Conservation (phyloP, 2,329 filamentous ascomycete species). For the Penicillium sp. region DNA sequence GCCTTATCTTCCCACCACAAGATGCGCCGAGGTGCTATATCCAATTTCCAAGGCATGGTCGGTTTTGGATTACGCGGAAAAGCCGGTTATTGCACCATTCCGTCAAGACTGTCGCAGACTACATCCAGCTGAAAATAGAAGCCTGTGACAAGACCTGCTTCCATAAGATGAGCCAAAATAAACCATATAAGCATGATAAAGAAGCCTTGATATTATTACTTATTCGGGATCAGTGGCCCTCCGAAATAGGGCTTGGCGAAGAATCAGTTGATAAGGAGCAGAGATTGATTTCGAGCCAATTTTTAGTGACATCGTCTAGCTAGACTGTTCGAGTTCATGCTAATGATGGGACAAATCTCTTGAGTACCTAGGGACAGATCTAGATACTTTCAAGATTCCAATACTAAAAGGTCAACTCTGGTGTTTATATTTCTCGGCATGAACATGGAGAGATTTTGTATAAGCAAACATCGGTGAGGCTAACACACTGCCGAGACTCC, state of each 20-base stretch:
- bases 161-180: too few species aligned
- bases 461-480: background rate
- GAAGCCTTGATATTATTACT: too few species aligned
- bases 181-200: too few species aligned
- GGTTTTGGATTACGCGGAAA: background rate
- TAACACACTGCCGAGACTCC: background rate
- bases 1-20: background rate
- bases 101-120: background rate
- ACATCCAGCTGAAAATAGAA: background rate
- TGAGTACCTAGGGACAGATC: too few species aligned
- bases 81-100: background rate
- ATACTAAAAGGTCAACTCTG: background rate
- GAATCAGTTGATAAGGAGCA: too few species aligned
- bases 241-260: too few species aligned
- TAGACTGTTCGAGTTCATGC: too few species aligned
- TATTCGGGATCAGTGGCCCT: too few species aligned
- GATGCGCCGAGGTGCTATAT: background rate
- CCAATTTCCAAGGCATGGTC: background rate
- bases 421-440: too few species aligned
- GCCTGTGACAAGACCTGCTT: background rate
- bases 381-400: background rate
- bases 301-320: too few species aligned
- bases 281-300: too few species aligned
- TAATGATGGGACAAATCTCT: too few species aligned
- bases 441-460: background rate